phyloP scores from a whole-genome alignment of 1,139 yeast genomes.

The Eremothecium cymbalariae region DNA sequence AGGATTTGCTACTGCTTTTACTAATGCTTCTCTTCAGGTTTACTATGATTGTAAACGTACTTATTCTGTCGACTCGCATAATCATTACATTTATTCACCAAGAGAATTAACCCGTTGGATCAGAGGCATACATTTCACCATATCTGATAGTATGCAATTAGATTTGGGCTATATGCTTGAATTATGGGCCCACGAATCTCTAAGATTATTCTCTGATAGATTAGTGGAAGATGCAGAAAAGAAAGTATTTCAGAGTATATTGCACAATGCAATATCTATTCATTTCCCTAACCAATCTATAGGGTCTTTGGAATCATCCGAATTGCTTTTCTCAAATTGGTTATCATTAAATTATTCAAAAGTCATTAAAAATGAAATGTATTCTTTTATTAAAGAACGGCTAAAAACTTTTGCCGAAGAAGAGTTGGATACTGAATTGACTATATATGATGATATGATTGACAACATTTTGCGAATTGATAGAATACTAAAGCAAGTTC shows the following conservation, averaged over 20 bases:
- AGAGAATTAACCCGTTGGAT: constrained; percentile 89
- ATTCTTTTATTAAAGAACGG: constrained; percentile 53
- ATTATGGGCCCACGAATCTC: constrained; percentile 77
- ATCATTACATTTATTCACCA: constrained; percentile 76
- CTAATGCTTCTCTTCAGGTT: constrained; percentile 59
- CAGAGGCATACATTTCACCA: constrained; percentile 60
- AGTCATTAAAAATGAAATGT: constrained; percentile 44
- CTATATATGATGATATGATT: constrained; percentile 62
- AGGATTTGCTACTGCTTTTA: constrained; percentile 45
- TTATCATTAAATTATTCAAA: constrained; percentile 54
- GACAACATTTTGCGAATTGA: constrained; percentile 76
- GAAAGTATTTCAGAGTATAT: constrained; percentile 43
- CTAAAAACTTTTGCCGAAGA: constrained; percentile 70
- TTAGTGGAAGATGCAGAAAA: constrained; percentile 45
- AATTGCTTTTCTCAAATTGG: constrained; percentile 61
- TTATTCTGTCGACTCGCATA: constrained; percentile 35
- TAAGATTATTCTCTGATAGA: constrained; percentile 70
- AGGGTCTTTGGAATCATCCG: constrained; percentile 41
- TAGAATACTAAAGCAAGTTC: constrained; percentile 73
- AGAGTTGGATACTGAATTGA: constrained; percentile 53
- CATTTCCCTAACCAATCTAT: constrained; percentile 45
- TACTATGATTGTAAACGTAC: constrained; percentile 41
- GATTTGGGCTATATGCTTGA: constrained; percentile 38
- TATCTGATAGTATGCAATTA: constrained; percentile 33
- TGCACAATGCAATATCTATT: constrained; percentile 34